These are phyloP conservation scores for Closterium sp. DNA, from an alignment of 139 green algal genomes.

Conservation along the genomic window DNA sequence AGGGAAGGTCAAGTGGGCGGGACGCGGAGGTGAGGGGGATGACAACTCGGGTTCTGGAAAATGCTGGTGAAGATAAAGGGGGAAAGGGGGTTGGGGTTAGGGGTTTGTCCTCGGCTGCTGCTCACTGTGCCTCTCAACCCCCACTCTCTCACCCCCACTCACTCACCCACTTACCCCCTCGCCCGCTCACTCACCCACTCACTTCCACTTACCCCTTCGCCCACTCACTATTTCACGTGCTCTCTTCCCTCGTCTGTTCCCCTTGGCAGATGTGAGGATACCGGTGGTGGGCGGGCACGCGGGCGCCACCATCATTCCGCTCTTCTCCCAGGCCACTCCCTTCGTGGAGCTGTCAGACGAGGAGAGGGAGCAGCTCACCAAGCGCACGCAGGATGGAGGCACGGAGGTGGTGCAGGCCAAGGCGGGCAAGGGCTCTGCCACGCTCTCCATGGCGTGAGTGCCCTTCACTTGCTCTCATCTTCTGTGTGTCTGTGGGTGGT, in stretches of 20 bases:
- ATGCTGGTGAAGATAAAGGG: no score
- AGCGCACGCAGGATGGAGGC: conserved; percentile 96
- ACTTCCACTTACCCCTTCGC: no score
- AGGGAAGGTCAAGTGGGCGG: no score
- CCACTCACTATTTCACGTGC: no score
- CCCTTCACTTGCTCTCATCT: conserved; percentile 52
- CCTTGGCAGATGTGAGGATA: no score
- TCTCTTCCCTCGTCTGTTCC: no score
- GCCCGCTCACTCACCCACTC: no score
- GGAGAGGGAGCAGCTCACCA: conserved; percentile 89
- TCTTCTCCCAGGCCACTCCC: conserved; percentile 81
- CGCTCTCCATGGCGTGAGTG: conserved; percentile 59
- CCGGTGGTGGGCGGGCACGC: conserved; percentile 96
- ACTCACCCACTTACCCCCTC: no score
- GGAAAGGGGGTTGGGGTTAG: not conserved
- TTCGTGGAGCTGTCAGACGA: conserved; percentile 63
- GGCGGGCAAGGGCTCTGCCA: conserved; percentile 61
- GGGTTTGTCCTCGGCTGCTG: not conserved
- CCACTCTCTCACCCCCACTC: no score
- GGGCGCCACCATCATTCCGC: conserved; percentile 95
- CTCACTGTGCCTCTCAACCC: not conserved
- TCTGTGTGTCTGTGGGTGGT: no score
- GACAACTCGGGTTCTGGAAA: no score
- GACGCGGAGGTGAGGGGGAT: no score
- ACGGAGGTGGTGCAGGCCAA: conserved; percentile 86